phyloP scores from a whole-genome alignment of 2,329 filamentous ascomycete genomes.

The Pezicula radicicola region DNA sequence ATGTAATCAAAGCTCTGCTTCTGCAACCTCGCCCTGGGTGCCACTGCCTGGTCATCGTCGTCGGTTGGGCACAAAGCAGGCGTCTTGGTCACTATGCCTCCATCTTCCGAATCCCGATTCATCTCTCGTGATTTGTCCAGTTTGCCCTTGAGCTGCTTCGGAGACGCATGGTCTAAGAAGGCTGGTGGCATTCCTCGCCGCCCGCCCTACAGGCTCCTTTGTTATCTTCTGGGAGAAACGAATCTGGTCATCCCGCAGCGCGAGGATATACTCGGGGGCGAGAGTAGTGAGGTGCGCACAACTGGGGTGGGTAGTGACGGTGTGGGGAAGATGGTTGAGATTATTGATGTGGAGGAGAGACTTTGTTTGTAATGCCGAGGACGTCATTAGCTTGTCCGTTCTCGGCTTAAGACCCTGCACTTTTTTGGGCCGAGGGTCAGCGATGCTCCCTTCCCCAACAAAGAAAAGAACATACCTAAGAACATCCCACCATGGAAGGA shows the following conservation, averaged over 20 bases:
- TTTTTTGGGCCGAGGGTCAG: not conserved
- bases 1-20: slow-evolving; percentile 82
- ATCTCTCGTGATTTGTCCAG: slow-evolving; percentile 36
- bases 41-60: slow-evolving; percentile 49
- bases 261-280: not conserved
- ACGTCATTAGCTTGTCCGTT: not conserved
- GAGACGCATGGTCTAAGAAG: slow-evolving; percentile 53
- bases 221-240: slow-evolving; percentile 7
- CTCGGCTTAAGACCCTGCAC: not conserved
- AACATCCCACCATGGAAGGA: not conserved
- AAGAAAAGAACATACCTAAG: no score
- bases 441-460: not conserved
- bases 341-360: slow-evolving; percentile 1
- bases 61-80: slow-evolving; percentile 47
- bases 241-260: slow-evolving; percentile 11
- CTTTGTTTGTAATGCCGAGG: not conserved
- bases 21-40: slow-evolving; percentile 42
- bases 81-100: slow-evolving; percentile 22
- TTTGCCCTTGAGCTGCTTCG: slow-evolving; percentile 40
- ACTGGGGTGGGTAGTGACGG: not conserved
- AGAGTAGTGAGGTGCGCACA: not conserved
- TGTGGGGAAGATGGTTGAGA: not conserved
- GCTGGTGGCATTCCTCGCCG: slow-evolving; percentile 51
- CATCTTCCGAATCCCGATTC: slow-evolving; percentile 13
- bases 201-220: slow-evolving; percentile 22